Evolutionary conservation across 2,329 filamentous ascomycete genomes (phyloP).

Genomic region (Aureobasidium namibiae): DNA sequence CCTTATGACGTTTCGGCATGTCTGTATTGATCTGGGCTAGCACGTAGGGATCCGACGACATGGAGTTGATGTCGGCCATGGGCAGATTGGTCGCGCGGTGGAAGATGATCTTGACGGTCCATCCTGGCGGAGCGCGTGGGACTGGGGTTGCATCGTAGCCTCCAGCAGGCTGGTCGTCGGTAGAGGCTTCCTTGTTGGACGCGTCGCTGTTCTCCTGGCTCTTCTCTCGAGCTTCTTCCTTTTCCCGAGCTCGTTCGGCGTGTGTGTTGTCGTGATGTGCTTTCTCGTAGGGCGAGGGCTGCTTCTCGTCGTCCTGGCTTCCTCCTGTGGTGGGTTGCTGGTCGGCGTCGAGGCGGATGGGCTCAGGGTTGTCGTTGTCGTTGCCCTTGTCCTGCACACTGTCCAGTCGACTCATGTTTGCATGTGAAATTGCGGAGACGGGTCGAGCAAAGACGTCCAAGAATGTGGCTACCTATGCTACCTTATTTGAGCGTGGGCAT

Average conservation of each 20-base stretch:
- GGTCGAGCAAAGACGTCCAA: background rate
- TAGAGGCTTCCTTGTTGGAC: slow-evolving; percentile 17
- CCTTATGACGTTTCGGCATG: slow-evolving; percentile 70
- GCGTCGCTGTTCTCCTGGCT: slow-evolving; percentile 5
- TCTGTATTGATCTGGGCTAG: slow-evolving; percentile 64
- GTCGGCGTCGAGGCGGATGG: background rate
- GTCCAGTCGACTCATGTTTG: background rate
- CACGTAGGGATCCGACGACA: slow-evolving; percentile 78
- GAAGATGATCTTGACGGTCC: slow-evolving; percentile 78
- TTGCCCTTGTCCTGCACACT: background rate
- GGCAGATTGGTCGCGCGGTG: slow-evolving; percentile 74
- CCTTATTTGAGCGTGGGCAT: background rate
- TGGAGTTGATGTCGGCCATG: slow-evolving; percentile 66
- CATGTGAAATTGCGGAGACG: slow-evolving; percentile 11
- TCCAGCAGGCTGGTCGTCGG: slow-evolving; percentile 51
- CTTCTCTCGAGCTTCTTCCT: slow-evolving; percentile 3
- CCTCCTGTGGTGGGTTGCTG: background rate
- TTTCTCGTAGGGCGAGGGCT: background rate
- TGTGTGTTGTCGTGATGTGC: background rate
- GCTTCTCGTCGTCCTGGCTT: background rate
- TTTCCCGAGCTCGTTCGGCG: background rate
- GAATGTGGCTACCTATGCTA: background rate
- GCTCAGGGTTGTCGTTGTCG: background rate
- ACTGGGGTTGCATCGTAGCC: slow-evolving; percentile 76
- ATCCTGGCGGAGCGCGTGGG: slow-evolving; percentile 65